Percentiles rank a stretch among this genome's conserved stretches.
Evolutionary conservation across 495 filamentous ascomycete genomes (phyloP).

Genomic region (Pseudevernia furfuracea): DNA sequence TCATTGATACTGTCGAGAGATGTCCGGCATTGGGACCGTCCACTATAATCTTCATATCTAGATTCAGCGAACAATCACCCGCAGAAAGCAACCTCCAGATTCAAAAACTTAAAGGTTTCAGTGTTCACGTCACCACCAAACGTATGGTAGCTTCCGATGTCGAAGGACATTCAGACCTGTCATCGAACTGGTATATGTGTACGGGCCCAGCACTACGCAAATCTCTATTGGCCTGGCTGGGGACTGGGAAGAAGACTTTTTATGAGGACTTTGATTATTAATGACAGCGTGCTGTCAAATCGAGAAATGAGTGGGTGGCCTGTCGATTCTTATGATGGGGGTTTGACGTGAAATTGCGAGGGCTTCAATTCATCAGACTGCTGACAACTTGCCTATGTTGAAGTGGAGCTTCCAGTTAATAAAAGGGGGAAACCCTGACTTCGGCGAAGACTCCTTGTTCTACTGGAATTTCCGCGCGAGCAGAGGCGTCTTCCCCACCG

Average conservation of each 20-base stretch:
- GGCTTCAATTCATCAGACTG: background rate
- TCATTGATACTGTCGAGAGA: conserved; percentile 48
- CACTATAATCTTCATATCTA: conserved; percentile 56
- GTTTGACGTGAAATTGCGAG: background rate
- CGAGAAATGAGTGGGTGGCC: background rate
- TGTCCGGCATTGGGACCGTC: conserved; percentile 44
- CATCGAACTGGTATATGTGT: conserved; percentile 61
- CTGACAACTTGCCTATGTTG: background rate
- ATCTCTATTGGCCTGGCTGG: conserved; percentile 53
- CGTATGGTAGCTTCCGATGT: conserved; percentile 52
- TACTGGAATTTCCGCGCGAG: background rate
- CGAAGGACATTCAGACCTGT: conserved; percentile 25
- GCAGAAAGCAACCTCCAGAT: conserved; percentile 28
- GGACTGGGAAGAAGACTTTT: conserved; percentile 50
- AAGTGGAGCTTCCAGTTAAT: background rate
- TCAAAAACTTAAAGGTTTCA: conserved; percentile 29
- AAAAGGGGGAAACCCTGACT: background rate
- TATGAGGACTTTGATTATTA: conserved; percentile 70
- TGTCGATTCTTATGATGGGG: background rate
- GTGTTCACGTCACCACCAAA: conserved; percentile 40
- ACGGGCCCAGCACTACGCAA: conserved; percentile 50
- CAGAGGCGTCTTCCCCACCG: background rate
- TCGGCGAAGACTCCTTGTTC: background rate
- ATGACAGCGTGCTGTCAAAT: conserved; percentile 9
- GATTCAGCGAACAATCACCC: conserved; percentile 29